phyloP scores from a whole-genome alignment of 306 rosid genomes.

The Vicia villosa region DNA sequence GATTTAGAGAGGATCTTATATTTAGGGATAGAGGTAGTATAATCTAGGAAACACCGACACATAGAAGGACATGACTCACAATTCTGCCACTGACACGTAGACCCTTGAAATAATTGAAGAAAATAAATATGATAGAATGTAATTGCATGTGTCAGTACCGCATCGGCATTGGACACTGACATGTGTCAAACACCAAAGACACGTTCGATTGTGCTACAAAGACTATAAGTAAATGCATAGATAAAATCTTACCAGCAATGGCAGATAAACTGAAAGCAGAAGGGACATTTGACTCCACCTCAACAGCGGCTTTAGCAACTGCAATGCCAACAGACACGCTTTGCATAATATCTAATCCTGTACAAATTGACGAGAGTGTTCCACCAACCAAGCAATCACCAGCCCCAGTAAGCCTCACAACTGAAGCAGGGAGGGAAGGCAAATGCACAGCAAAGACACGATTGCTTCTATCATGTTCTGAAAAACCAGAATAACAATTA shows the following conservation, averaged over 20 bases:
- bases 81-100: background rate
- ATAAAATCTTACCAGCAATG: constrained; percentile 57
- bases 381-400: constrained; percentile 99
- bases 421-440: constrained; percentile 79
- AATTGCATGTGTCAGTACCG: background rate
- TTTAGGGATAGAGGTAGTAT: background rate
- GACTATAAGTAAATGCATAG: constrained; percentile 15
- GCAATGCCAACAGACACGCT: constrained; percentile 87
- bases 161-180: background rate
- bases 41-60: background rate
- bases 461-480: constrained; percentile 49
- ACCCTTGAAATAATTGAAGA: background rate
- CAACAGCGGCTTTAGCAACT: constrained; percentile 82
- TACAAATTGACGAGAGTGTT: constrained; percentile 65
- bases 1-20: no score
- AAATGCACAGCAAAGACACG: constrained; percentile 70
- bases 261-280: constrained; percentile 48
- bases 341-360: constrained; percentile 78
- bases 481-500: constrained; percentile 34
- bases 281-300: constrained; percentile 78
- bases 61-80: background rate
- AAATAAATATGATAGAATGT: background rate
- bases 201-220: background rate
- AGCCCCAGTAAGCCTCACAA: constrained; percentile 80
- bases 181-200: background rate